phyloP scores from a whole-genome alignment of 805 yeast species.

The Groenewaldozyma salmanticensis region DNA sequence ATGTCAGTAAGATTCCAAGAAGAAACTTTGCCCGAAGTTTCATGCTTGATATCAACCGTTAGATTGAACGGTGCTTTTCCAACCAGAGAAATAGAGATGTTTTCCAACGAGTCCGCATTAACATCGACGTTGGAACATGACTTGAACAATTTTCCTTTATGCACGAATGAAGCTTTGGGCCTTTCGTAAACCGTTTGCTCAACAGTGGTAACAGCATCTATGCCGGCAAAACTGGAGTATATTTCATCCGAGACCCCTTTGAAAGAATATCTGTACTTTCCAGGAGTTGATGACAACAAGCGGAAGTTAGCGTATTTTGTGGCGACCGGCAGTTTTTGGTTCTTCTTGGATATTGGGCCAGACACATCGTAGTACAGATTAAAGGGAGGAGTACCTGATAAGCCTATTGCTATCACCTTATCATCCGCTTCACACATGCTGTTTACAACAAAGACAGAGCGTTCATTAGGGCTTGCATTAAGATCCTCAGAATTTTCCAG shows the following conservation, averaged over 20 bases:
- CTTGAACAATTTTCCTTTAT: slow-evolving; percentile 39
- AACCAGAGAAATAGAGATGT: slow-evolving; percentile 43
- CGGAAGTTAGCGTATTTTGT: slow-evolving; percentile 42
- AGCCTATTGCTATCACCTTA: slow-evolving; percentile 39
- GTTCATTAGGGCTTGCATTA: slow-evolving; percentile 17
- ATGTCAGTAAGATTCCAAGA: slow-evolving; percentile 37
- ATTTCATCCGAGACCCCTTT: slow-evolving; percentile 55
- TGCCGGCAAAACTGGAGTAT: slow-evolving; percentile 24
- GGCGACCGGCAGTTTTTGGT: slow-evolving; percentile 36
- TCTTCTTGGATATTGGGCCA: slow-evolving; percentile 14
- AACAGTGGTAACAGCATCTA: slow-evolving; percentile 25
- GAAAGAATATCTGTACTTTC: slow-evolving; percentile 53
- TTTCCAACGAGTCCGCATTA: slow-evolving; percentile 33
- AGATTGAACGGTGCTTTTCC: slow-evolving; percentile 59
- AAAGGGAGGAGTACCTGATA: slow-evolving; percentile 54
- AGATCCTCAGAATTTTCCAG: slow-evolving; percentile 26
- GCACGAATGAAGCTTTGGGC: slow-evolving; percentile 50
- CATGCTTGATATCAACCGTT: slow-evolving; percentile 50
- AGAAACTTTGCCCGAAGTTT: slow-evolving; percentile 45
- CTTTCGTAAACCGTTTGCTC: slow-evolving; percentile 46
- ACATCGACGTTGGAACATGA: slow-evolving; percentile 33
- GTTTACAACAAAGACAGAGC: slow-evolving; percentile 25
- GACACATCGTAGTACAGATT: slow-evolving; percentile 46
- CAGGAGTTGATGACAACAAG: slow-evolving; percentile 37
- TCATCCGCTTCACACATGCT: slow-evolving; percentile 41